Conservation (phyloP, 2,329 filamentous ascomycete genomes). For the Arthrocladium fulminans region DNA sequence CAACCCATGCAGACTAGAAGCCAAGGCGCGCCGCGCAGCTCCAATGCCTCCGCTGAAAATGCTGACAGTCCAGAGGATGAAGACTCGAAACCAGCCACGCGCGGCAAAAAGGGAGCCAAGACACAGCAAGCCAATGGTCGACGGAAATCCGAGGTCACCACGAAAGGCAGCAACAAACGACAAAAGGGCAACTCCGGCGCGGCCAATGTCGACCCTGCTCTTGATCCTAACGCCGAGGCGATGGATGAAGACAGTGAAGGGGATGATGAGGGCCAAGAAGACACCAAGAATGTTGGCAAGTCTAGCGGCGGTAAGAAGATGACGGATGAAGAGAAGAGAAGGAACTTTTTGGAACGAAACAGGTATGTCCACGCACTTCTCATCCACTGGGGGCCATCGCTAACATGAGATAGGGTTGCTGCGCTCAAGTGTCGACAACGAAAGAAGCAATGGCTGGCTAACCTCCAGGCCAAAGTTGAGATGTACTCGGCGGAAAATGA, state of each 20-base stretch:
- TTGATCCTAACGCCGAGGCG: constrained; percentile 43
- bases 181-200: constrained; percentile 50
- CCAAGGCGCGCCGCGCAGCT: constrained; percentile 32
- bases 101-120: constrained; percentile 61
- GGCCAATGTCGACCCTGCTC: constrained; percentile 30
- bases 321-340: constrained; percentile 97
- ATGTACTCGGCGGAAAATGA: constrained; percentile 90
- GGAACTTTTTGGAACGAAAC: constrained; percentile 95
- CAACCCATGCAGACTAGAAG: constrained; percentile 40
- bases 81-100: constrained; percentile 54
- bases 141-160: constrained; percentile 62
- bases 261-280: constrained; percentile 45
- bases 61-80: constrained; percentile 63
- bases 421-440: constrained; percentile 93
- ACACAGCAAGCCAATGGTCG: constrained; percentile 52
- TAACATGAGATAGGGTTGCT: constrained; percentile 59
- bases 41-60: constrained; percentile 49
- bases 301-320: constrained; percentile 71
- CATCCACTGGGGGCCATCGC: constrained; percentile 8
- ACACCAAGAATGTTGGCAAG: constrained; percentile 6
- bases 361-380: constrained; percentile 50
- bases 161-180: constrained; percentile 67
- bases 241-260: constrained; percentile 42
- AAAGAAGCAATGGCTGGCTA: constrained; percentile 98
- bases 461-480: constrained; percentile 89